phyloP scores from a whole-genome alignment of 331 rosid genomes.

The Dryas integrifolia region DNA sequence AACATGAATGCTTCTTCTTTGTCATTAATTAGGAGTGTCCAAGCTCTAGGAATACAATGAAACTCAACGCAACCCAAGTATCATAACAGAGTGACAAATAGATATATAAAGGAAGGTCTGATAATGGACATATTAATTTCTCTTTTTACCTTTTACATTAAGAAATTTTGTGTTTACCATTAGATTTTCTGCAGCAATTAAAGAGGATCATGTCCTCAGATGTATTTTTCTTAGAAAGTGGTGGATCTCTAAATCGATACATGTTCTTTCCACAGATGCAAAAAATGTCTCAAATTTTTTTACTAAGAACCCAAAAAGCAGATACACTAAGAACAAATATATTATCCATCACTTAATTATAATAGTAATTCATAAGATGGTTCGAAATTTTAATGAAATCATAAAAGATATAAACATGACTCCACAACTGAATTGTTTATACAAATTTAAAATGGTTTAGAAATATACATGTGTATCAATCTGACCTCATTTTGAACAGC shows the following conservation, averaged over 20 bases:
- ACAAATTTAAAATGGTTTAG: constrained; percentile 7
- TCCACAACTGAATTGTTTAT: not conserved
- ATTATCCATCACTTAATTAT: not conserved
- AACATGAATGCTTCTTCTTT: constrained; percentile 50
- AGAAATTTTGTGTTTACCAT: constrained; percentile 10
- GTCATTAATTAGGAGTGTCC: constrained; percentile 68
- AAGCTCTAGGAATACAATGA: constrained; percentile 94
- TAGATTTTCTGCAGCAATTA: constrained; percentile 28
- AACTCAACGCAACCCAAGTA: not conserved
- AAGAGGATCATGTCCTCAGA: constrained; percentile 22
- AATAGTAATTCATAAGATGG: constrained; percentile 2
- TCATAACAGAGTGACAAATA: constrained; percentile 1
- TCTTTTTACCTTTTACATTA: constrained; percentile 7
- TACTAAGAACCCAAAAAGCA: not conserved
- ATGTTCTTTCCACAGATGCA: not conserved
- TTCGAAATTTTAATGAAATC: not conserved
- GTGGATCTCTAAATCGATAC: not conserved
- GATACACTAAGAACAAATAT: not conserved
- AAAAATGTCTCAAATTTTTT: not conserved
- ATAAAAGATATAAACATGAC: not conserved
- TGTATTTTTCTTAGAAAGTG: constrained; percentile 16
- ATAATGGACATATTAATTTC: not conserved
- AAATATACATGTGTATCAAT: constrained; percentile 16
- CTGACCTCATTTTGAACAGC: constrained; percentile 22
- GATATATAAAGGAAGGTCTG: constrained; percentile 7